These are phyloP conservation scores for Arabidopsis thaliana DNA, from an alignment of 345 rosid species.

Conservation along the genomic window DNA sequence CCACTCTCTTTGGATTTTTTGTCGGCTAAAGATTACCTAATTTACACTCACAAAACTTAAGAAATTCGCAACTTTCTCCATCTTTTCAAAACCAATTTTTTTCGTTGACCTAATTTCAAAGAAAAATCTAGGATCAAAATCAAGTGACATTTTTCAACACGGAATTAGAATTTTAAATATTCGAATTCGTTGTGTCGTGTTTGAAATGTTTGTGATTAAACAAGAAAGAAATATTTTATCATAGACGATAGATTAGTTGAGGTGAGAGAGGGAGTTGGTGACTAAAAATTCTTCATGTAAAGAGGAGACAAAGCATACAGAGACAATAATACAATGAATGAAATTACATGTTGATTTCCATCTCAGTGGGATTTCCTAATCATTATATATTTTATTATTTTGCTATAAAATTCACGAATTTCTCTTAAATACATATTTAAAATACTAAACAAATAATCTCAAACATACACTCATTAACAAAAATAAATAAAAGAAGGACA, in stretches of 20 bases:
- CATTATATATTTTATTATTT: constrained; percentile 10
- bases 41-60: constrained; percentile 34
- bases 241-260: constrained; percentile 26
- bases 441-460: neutral
- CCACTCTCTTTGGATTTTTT: constrained; percentile 39
- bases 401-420: neutral
- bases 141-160: constrained; percentile 38
- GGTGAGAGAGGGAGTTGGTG: constrained; percentile 43
- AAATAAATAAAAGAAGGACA: neutral
- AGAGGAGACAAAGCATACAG: constrained; percentile 36
- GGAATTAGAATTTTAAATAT: neutral
- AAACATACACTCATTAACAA: neutral
- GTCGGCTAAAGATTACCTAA: constrained; percentile 38
- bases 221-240: neutral
- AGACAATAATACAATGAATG: constrained; percentile 22
- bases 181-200: constrained; percentile 34
- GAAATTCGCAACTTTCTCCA: constrained; percentile 26
- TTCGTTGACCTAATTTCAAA: constrained; percentile 37
- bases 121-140: neutral
- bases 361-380: constrained; percentile 26
- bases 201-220: constrained; percentile 22
- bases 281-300: constrained; percentile 38
- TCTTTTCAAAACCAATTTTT: constrained; percentile 22
- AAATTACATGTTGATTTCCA: constrained; percentile 13
- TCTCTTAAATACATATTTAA: neutral